Evolutionary conservation across 31 red algal genomes (phyloP).

Genomic region (Porphyra umbilicalis): DNA sequence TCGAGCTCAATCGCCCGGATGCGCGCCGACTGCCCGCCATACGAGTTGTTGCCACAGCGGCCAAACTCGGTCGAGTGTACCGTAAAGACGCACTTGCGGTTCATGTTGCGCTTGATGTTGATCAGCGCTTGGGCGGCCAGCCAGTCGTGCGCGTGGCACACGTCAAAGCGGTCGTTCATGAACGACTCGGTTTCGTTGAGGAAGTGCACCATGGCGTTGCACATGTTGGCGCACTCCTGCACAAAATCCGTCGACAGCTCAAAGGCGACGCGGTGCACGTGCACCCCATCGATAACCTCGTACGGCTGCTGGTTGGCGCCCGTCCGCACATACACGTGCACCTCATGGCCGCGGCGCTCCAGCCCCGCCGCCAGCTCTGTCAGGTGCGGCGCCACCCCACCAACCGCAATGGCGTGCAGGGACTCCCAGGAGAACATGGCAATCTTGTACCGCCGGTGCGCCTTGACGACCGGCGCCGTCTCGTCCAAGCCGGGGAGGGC

Average conservation of each 20-base stretch:
- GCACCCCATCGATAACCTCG: constrained; percentile 87
- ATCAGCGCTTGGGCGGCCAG: constrained; percentile 71
- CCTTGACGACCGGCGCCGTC: neutral
- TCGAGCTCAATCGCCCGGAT: constrained; percentile 76
- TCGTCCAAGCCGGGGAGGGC: neutral
- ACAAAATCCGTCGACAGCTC: constrained; percentile 84
- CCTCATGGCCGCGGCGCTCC: constrained; percentile 88
- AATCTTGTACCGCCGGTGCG: constrained; percentile 20
- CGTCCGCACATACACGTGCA: constrained; percentile 78
- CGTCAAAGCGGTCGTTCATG: constrained; percentile 86
- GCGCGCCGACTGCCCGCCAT: constrained; percentile 72
- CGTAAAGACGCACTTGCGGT: constrained; percentile 74
- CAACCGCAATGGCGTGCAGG: constrained; percentile 83
- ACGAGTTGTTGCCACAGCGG: constrained; percentile 82
- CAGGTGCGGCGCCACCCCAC: constrained; percentile 85
- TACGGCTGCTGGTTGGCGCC: constrained; percentile 64
- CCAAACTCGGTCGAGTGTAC: constrained; percentile 94
- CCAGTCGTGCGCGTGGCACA: constrained; percentile 89
- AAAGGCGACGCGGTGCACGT: constrained; percentile 83
- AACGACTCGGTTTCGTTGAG: constrained; percentile 84
- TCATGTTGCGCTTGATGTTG: constrained; percentile 73
- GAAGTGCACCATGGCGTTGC: constrained; percentile 84
- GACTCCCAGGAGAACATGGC: constrained; percentile 92
- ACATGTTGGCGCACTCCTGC: constrained; percentile 87
- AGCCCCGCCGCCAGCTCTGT: constrained; percentile 81